Conservation (phyloP, 164 flowering plant genomes). For the Pachysandra terminalis region DNA sequence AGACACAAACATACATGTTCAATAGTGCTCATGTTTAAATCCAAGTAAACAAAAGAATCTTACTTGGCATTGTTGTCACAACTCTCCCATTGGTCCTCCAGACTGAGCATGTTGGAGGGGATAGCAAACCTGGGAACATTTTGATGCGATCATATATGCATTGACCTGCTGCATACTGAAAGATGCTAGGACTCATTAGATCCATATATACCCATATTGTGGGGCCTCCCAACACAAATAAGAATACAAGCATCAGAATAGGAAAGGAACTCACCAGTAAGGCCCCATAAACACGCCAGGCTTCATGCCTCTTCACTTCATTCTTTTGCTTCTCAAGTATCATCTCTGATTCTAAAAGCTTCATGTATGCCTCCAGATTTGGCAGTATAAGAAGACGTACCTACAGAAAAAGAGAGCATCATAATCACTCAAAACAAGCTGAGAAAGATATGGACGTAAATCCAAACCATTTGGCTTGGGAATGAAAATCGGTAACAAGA, state of each 20-base stretch:
- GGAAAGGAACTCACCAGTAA: slow-evolving; percentile 50
- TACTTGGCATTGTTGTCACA: slow-evolving; percentile 47
- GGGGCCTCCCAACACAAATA: neutral
- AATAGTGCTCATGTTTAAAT: neutral
- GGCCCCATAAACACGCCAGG: slow-evolving; percentile 93
- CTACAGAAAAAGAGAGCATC: slow-evolving; percentile 22
- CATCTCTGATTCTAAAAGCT: slow-evolving; percentile 81
- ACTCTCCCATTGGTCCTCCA: slow-evolving; percentile 51
- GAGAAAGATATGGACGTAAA: neutral
- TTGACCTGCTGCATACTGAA: slow-evolving; percentile 78
- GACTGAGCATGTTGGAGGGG: slow-evolving; percentile 42
- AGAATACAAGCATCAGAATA: too few species aligned
- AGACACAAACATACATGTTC: neutral
- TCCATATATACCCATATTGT: neutral
- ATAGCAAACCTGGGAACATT: slow-evolving; percentile 44
- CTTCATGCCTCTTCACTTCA: slow-evolving; percentile 86
- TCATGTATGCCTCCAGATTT: slow-evolving; percentile 82
- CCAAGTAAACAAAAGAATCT: slow-evolving; percentile 3
- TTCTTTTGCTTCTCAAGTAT: slow-evolving; percentile 76
- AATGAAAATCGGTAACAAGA: neutral
- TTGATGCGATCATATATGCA: slow-evolving; percentile 71
- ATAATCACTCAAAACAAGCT: neutral
- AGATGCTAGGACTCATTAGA: slow-evolving; percentile 15
- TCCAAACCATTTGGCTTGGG: too few species aligned
- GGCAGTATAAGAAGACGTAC: slow-evolving; percentile 83